These are phyloP conservation scores for Leptosphaerulina australis DNA, from an alignment of 2,329 filamentous ascomycete genomes.

Conservation along the genomic window DNA sequence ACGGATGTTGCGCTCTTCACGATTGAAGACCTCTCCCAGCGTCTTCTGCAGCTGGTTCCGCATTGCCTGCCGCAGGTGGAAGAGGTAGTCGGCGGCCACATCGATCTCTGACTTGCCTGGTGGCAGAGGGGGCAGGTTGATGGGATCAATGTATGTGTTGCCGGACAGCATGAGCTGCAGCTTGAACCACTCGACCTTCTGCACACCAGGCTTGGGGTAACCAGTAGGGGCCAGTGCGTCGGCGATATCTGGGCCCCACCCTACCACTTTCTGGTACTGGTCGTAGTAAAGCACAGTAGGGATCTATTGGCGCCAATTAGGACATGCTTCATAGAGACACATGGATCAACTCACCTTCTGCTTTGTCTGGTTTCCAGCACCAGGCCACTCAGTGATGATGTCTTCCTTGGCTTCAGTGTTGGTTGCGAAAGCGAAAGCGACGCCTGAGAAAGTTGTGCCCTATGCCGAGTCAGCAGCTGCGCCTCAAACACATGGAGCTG, in stretches of 20 bases:
- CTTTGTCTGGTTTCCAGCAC: slow-evolving; percentile 95
- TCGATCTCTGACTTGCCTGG: slow-evolving; percentile 99
- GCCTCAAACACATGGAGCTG: slow-evolving; percentile 41
- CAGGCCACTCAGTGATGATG: slow-evolving; percentile 99
- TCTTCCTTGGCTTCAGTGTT: slow-evolving; percentile 98
- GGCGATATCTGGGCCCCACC: slow-evolving; percentile 97
- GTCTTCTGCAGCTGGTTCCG: slow-evolving; percentile 94
- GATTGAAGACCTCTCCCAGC: slow-evolving; percentile 93
- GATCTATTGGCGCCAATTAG: slow-evolving; percentile 65
- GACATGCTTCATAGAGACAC: not conserved
- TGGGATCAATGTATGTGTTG: slow-evolving; percentile 98
- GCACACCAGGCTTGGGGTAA: slow-evolving; percentile 95
- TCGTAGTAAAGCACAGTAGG: slow-evolving; percentile 99
- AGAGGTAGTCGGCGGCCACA: slow-evolving; percentile 98
- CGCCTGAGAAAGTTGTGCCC: slow-evolving; percentile 97
- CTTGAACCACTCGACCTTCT: slow-evolving; percentile 99
- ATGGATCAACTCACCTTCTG: slow-evolving; percentile 75
- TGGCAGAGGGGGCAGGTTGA: slow-evolving; percentile 95
- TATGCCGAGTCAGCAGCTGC: slow-evolving; percentile 46
- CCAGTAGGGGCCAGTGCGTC: slow-evolving; percentile 95
- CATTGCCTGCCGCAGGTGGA: slow-evolving; percentile 97
- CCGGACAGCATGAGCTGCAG: slow-evolving; percentile 97
- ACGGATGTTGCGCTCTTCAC: slow-evolving; percentile 96
- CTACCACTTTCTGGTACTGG: slow-evolving; percentile 99
- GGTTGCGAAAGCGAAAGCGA: slow-evolving; percentile 90